phyloP scores from a whole-genome alignment of 371 early-diverging fungal genomes.

The Capillidium heterosporum region DNA sequence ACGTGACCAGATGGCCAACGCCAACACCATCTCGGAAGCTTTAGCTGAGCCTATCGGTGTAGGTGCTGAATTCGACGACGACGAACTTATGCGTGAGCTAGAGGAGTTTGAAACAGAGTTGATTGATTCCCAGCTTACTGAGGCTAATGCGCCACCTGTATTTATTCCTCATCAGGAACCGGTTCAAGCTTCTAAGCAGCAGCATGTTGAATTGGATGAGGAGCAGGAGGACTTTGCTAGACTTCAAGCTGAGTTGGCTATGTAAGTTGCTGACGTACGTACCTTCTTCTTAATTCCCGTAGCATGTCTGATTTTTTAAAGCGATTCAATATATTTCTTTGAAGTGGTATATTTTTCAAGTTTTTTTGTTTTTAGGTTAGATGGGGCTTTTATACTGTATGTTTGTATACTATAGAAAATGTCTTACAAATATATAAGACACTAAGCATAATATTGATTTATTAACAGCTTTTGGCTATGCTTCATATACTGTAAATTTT shows the following conservation, averaged over 20 bases:
- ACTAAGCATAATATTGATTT: too few species aligned
- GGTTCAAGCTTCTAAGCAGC: background rate
- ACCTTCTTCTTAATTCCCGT: too few species aligned
- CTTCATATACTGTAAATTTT: too few species aligned
- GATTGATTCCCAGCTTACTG: slow-evolving; percentile 68
- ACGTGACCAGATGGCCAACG: slow-evolving; percentile 90
- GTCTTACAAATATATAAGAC: too few species aligned
- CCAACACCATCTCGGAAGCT: slow-evolving; percentile 86
- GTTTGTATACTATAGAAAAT: too few species aligned
- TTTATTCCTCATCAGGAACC: slow-evolving; percentile 19
- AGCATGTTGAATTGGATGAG: background rate
- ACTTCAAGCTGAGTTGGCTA: slow-evolving; percentile 5
- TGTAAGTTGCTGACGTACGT: background rate
- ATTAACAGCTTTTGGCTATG: too few species aligned
- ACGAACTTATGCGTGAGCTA: slow-evolving; percentile 80
- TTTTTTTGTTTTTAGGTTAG: too few species aligned
- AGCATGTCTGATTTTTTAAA: too few species aligned
- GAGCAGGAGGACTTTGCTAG: slow-evolving; percentile 2
- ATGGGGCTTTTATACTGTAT: too few species aligned
- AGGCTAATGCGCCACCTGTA: slow-evolving; percentile 44
- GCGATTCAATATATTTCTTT: too few species aligned
- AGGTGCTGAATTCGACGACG: slow-evolving; percentile 83
- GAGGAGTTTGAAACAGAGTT: slow-evolving; percentile 90
- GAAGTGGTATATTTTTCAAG: too few species aligned
- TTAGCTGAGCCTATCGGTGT: slow-evolving; percentile 75